Evolutionary conservation across 805 yeast species (phyloP), one percentile per base, ranked within the genome.

Genomic region (Wickerhamomyces chambardii): DNA sequence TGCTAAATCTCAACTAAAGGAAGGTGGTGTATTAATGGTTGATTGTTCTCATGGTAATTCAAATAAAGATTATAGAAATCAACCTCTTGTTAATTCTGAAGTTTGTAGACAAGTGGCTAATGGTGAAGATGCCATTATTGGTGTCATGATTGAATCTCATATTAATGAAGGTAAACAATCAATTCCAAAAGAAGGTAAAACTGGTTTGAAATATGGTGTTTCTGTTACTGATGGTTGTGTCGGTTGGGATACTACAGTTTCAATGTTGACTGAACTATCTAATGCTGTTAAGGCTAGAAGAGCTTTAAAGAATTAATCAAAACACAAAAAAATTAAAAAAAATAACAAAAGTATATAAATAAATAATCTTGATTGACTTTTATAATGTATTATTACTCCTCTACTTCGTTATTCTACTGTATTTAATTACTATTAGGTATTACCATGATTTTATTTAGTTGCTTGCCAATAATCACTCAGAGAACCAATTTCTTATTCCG

Each of bases 31-130:
- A 53, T 80, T 89, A 51, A 92, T 90, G 97, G 77, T 90, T 44
- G 98, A 90, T 63, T 92, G 97, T 61, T 87, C 97, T 29, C 98
- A 90, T 56, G 98, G 97, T 44, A 90, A 90, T 69, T 85, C 96
- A 27, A 77, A 70, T 55, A 90, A 90, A 58, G 81, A 90, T 61
- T 89, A 78, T 75, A 74, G 74, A 56, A 90, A 90, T 63, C 98
- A 90, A 67, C 97, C 97, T 32, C 75, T 70, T 54, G 98, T 90
- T 12, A 86, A 89, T 18, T 70, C 73, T 18, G 72, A 64, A 30
- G 76, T 92, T 39, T 83, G 86, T 42, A 79, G 78, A 43, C 98
- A 92, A 62, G 60, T 92, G 34, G 60, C 74, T 14, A 68, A 62
- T 5, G 98, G 98, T 46, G 83, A 80, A 51, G 66, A 64, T 28